Conservation (phyloP, 2,329 filamentous ascomycete species). For the Emergomyces pasteurianus region DNA sequence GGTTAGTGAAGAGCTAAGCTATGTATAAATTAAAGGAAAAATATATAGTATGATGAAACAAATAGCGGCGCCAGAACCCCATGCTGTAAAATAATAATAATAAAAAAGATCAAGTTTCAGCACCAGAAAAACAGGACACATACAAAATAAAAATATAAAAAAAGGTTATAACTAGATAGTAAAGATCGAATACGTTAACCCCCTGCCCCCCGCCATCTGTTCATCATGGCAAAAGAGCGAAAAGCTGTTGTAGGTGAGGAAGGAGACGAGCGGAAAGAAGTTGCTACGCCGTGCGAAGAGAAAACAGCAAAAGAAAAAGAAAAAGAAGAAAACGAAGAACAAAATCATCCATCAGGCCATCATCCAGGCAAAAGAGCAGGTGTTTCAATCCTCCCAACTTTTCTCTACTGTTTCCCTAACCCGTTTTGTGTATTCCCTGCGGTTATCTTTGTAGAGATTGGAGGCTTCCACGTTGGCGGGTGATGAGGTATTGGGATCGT, state of each 20-base stretch:
- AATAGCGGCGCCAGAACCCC: constrained; percentile 29
- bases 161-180: too few species aligned
- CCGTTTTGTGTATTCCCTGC: constrained; percentile 89
- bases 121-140: neutral
- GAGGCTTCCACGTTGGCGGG: constrained; percentile 97
- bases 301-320: too few species aligned
- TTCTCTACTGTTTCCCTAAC: constrained; percentile 97
- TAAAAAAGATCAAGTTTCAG: constrained; percentile 12
- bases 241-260: neutral
- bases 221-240: neutral
- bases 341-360: neutral
- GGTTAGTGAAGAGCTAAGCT: neutral
- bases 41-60: neutral
- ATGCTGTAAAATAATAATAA: constrained; percentile 30
- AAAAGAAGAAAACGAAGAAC: neutral
- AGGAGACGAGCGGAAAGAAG: neutral
- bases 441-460: constrained; percentile 96
- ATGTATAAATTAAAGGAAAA: neutral
- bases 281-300: neutral
- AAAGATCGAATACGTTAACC: too few species aligned
- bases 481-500: constrained; percentile 97
- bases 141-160: neutral
- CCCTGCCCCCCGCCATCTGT: neutral
- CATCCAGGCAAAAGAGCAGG: too few species aligned
- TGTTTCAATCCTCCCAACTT: constrained; percentile 88